phyloP scores from a whole-genome alignment of 495 filamentous ascomycete genomes.

The Aspergillus coremiiformis region DNA sequence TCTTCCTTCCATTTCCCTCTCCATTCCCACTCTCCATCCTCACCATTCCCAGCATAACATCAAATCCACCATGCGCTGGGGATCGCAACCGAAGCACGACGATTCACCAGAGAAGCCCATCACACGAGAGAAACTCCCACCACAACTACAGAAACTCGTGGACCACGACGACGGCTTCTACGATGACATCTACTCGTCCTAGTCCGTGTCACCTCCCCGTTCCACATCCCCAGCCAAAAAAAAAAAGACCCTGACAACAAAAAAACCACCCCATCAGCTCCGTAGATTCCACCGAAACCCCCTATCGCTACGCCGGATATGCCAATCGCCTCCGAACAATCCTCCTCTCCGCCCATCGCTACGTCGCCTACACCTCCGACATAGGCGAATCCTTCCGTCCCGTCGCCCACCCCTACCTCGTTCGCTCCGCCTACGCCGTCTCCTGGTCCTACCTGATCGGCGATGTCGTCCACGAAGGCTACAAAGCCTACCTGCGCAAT shows the following conservation, averaged over 20 bases:
- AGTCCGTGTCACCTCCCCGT: too few relatives aligned
- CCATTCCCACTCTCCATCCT: too few relatives aligned
- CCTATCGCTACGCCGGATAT: constrained; percentile 88
- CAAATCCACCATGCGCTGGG: constrained; percentile 36
- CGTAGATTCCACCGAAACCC: constrained; percentile 73
- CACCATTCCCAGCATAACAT: too few relatives aligned
- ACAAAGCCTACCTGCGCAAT: constrained; percentile 86
- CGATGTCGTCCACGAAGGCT: constrained; percentile 88
- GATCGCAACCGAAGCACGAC: constrained; percentile 19
- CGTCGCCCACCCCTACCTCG: constrained; percentile 75
- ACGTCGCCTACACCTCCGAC: constrained; percentile 96
- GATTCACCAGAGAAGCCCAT: constrained; percentile 42
- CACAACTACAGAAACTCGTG: constrained; percentile 62
- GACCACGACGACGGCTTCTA: constrained; percentile 74
- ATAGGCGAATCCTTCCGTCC: constrained; percentile 96
- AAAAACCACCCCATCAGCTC: constrained; percentile 44
- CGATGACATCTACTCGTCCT: constrained; percentile 69
- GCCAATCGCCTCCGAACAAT: constrained; percentile 80
- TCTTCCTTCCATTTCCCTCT: neutral
- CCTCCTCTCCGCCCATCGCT: constrained; percentile 83
- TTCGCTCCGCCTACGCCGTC: constrained; percentile 78
- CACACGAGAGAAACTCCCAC: constrained; percentile 55
- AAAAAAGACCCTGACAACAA: neutral
- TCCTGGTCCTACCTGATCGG: constrained; percentile 90
- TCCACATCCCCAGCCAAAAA: too few relatives aligned